phyloP scores from a whole-genome alignment of 495 filamentous ascomycete genomes.

The Daldinia caldariorum region DNA sequence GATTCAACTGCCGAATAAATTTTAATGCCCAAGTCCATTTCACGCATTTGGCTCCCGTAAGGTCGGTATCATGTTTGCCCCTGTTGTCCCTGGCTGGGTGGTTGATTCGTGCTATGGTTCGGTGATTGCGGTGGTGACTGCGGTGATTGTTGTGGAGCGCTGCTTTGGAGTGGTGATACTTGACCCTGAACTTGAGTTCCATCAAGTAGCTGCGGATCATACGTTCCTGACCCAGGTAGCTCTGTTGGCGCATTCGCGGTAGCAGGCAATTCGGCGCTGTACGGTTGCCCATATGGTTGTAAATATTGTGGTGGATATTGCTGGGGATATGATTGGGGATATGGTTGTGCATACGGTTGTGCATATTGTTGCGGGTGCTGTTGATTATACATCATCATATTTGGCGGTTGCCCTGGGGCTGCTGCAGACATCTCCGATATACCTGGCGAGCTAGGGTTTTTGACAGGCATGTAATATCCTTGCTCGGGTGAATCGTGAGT shows the following conservation, averaged over 20 bases:
- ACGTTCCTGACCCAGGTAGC: slow-evolving; percentile 37
- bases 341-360: slow-evolving; percentile 26
- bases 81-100: slow-evolving; percentile 15
- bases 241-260: slow-evolving; percentile 34
- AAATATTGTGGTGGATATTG: slow-evolving; percentile 39
- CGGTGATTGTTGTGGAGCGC: background rate
- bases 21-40: slow-evolving; percentile 24
- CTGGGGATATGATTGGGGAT: slow-evolving; percentile 27
- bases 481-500: slow-evolving; percentile 23
- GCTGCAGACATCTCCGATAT: slow-evolving; percentile 29
- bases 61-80: slow-evolving; percentile 12
- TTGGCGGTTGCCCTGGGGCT: slow-evolving; percentile 9
- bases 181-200: slow-evolving; percentile 27
- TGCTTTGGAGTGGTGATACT: slow-evolving; percentile 15
- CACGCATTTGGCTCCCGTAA: slow-evolving; percentile 5
- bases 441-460: slow-evolving; percentile 30
- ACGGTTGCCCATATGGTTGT: slow-evolving; percentile 32
- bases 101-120: background rate
- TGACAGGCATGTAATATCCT: slow-evolving; percentile 41
- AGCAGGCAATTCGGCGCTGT: slow-evolving; percentile 39
- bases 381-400: slow-evolving; percentile 30
- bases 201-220: slow-evolving; percentile 35
- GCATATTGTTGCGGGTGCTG: slow-evolving; percentile 36
- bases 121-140: slow-evolving; percentile 26
- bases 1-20: background rate